Base-by-base conservation (phyloP, 371 early-diverging fungal genomes). In the Syncephalastrum contaminatum region DNA sequence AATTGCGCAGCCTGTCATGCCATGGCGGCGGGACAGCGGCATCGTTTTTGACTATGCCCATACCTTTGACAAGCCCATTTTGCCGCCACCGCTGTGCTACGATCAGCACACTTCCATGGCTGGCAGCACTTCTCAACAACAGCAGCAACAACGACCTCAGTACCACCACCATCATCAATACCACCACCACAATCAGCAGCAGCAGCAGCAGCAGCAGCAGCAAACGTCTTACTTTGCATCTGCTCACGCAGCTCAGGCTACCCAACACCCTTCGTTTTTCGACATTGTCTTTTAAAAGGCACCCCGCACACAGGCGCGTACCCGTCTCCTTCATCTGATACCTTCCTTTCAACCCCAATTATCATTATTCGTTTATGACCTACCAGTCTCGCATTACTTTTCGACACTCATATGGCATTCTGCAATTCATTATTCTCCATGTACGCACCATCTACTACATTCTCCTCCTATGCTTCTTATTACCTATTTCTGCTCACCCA, bases 341-440 rank as follows among this genome's bases (percentile, higher is more conserved):
- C 36, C 19, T 20, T 73, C 60, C 66, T 93, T 92, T 52, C 55
- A 4, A 39, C 46, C 25, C 43, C 27, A 25, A 50, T 57, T 56
- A n/a, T 56, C 19, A 48, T n/a, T 43, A 21, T 16, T 22, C 40
- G 22, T 25, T 47, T 55, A 18, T 55, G 36, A 30, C 27, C 40
- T 30, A 47, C 27, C 39, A 24, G 30, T 47, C 14, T 48, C 16
- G 56, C 43, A 18, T 50, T 19, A 8, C 27, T 27, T 25, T 12
- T 22, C 36, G 39, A 4, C 50, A 30, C 20, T 49, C 30, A 13
- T 30, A 25, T 30, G 36, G 36, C 50, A 30, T 49, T 49, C 15
- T 49, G 16, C 39, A n/a, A 22, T 47, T 47, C 21, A 47, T 19
- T 19, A 47, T 21, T 7, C 15, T 4, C 48, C n/a, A 10, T 2